A percentile compares a stretch with the other conserved stretches of the same genome.
phyloP scores from a whole-genome alignment of 768 basidiomycete genomes.

The Cystofilobasidium macerans region DNA sequence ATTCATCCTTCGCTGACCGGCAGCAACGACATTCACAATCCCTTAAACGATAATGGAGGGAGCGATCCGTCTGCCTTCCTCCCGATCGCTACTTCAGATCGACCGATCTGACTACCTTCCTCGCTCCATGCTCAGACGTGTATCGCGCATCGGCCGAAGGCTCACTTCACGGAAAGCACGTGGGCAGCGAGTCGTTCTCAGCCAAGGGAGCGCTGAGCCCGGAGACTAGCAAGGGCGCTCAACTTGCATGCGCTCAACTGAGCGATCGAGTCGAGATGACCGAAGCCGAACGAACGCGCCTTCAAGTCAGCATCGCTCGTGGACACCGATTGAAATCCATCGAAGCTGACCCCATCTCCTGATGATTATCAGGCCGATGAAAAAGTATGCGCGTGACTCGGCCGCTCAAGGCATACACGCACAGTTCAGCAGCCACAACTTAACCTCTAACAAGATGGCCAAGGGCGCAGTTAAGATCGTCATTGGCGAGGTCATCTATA shows the following conservation, averaged over 20 bases:
- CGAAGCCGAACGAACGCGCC: neutral
- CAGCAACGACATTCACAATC: too few species aligned
- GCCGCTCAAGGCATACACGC: neutral
- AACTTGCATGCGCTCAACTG: neutral
- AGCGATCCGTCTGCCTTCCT: too few species aligned
- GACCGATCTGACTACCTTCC: too few species aligned
- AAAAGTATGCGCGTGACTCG: too few species aligned
- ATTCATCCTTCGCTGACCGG: too few species aligned
- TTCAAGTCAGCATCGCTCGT: neutral
- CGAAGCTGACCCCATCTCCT: too few species aligned
- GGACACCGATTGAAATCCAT: neutral
- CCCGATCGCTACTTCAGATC: too few species aligned
- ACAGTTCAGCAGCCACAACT: neutral
- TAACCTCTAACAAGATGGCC: neutral
- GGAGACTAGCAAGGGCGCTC: neutral
- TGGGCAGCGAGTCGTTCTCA: neutral
- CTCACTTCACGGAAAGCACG: too few species aligned
- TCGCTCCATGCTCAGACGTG: too few species aligned
- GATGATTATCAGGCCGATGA: too few species aligned
- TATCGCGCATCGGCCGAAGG: too few species aligned
- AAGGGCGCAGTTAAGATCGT: conserved; percentile 6
- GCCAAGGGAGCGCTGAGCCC: neutral
- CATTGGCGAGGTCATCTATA: neutral
- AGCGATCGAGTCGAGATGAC: neutral
- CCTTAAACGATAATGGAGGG: too few species aligned